phyloP scores from a whole-genome alignment of 768 basidiomycete genomes.

The Pholiota conissans region DNA sequence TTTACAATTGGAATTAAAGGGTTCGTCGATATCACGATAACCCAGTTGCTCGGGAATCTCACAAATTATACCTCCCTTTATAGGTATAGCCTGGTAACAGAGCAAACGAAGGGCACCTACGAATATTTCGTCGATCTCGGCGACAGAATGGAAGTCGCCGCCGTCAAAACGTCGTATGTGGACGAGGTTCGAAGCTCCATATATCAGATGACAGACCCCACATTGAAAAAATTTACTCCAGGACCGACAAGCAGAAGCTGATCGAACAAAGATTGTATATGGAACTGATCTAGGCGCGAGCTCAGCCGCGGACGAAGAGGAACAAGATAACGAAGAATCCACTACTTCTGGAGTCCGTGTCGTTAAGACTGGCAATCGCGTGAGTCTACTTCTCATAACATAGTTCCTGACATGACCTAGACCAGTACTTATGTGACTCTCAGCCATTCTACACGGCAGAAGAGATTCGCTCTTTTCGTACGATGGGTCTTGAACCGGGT shows the following conservation, averaged over 20 bases:
- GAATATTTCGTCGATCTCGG: constrained; percentile 83
- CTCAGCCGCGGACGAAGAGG: constrained; percentile 35
- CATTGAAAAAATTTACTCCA: constrained; percentile 14
- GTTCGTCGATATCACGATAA: constrained; percentile 29
- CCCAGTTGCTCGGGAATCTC: constrained; percentile 2
- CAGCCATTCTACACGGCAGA: constrained; percentile 87
- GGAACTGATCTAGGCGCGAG: constrained; percentile 40
- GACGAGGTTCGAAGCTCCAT: constrained; percentile 57
- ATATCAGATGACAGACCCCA: not conserved
- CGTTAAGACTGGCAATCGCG: constrained; percentile 55
- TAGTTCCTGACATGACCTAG: not conserved
- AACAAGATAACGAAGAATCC: constrained; percentile 40
- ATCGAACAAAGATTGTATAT: constrained; percentile 45
- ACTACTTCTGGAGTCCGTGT: constrained; percentile 33
- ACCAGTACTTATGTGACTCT: constrained; percentile 8
- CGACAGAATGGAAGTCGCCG: constrained; percentile 75
- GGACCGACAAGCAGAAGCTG: constrained; percentile 47
- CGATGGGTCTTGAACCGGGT: constrained; percentile 79
- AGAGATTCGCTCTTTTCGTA: constrained; percentile 80
- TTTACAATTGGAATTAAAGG: constrained; percentile 83
- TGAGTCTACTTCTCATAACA: constrained; percentile 26
- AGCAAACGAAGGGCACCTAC: constrained; percentile 82
- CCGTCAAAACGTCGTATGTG: constrained; percentile 67
- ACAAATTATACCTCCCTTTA: not conserved
- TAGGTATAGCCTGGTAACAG: constrained; percentile 87